Evolutionary conservation across 352 stramenopile genomes (phyloP).

Genomic region (Pythium scleroteichum): DNA sequence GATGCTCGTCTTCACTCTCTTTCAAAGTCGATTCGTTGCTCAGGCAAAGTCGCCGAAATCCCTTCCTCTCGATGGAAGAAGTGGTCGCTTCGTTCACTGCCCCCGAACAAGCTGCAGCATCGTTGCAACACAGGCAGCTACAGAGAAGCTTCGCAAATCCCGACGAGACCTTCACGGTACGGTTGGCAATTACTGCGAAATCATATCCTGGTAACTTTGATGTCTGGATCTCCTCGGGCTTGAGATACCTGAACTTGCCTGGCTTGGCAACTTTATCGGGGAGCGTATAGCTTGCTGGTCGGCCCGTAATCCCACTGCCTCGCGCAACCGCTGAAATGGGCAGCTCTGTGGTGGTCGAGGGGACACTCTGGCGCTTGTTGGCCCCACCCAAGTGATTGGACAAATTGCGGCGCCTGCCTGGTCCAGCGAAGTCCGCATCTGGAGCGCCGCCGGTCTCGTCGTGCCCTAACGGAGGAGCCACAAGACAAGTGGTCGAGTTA

Average conservation of each 20-base stretch:
- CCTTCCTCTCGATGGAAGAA: constrained; percentile 21
- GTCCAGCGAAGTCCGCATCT: background rate
- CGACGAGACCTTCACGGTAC: constrained; percentile 50
- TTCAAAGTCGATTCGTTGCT: constrained; percentile 41
- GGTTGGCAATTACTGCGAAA: constrained; percentile 81
- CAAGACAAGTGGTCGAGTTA: constrained; percentile 68
- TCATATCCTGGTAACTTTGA: constrained; percentile 65
- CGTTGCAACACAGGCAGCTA: constrained; percentile 34
- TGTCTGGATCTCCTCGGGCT: constrained; percentile 74
- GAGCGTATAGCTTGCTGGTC: constrained; percentile 32
- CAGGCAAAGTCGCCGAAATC: constrained; percentile 71
- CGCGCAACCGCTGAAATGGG: background rate
- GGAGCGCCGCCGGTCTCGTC: constrained; percentile 31
- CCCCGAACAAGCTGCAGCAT: constrained; percentile 13
- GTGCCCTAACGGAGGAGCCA: constrained; percentile 37
- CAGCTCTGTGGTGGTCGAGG: background rate
- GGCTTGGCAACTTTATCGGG: constrained; percentile 22
- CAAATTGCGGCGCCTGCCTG: background rate
- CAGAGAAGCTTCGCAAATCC: constrained; percentile 37
- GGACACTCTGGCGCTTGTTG: constrained; percentile 1
- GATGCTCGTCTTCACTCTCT: constrained; percentile 83
- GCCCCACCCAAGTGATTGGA: constrained; percentile 5
- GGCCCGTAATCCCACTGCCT: background rate
- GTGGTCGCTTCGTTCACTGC: constrained; percentile 12
- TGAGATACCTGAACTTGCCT: constrained; percentile 79